A percentile compares a stretch with the other conserved stretches of the same genome.
These are phyloP conservation scores for Naganishia sp. DNA, from an alignment of 1,284 basidiomycete genomes.

Conservation along the genomic window DNA sequence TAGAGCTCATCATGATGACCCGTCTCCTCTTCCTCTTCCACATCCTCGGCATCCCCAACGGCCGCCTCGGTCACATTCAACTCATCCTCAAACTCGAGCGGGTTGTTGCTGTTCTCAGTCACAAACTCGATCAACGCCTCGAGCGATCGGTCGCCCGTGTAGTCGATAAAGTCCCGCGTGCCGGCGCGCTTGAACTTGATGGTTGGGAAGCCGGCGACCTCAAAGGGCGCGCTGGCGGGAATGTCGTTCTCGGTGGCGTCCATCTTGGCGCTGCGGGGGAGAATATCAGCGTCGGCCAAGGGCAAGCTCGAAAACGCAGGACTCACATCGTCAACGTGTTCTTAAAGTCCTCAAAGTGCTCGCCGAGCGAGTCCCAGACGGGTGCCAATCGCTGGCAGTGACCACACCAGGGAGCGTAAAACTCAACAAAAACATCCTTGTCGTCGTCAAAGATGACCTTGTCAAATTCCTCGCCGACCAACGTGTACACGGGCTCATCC, in stretches of 20 bases:
- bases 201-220: slow-evolving; percentile 84
- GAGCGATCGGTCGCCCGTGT: slow-evolving; percentile 84
- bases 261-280: slow-evolving; percentile 82
- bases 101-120: slow-evolving; percentile 71
- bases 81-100: slow-evolving; percentile 35
- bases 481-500: slow-evolving; percentile 75
- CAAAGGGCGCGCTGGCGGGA: slow-evolving; percentile 82
- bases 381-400: slow-evolving; percentile 71
- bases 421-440: slow-evolving; percentile 96
- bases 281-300: slow-evolving; percentile 64
- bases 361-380: slow-evolving; percentile 86
- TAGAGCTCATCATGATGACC: slow-evolving; percentile 52
- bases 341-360: slow-evolving; percentile 75
- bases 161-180: slow-evolving; percentile 81
- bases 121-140: slow-evolving; percentile 83
- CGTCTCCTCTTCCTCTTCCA: slow-evolving; percentile 38
- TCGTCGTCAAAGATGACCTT: slow-evolving; percentile 77
- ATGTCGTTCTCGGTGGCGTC: slow-evolving; percentile 97
- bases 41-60: slow-evolving; percentile 33
- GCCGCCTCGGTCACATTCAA: slow-evolving; percentile 36
- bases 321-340: slow-evolving; percentile 80
- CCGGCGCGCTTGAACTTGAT: slow-evolving; percentile 96
- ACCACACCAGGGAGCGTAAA: slow-evolving; percentile 83
- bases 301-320: background rate
- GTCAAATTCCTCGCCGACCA: slow-evolving; percentile 91